Base-by-base conservation (phyloP, 106 monocot genomes). In the Ottelia alismoides region DNA sequence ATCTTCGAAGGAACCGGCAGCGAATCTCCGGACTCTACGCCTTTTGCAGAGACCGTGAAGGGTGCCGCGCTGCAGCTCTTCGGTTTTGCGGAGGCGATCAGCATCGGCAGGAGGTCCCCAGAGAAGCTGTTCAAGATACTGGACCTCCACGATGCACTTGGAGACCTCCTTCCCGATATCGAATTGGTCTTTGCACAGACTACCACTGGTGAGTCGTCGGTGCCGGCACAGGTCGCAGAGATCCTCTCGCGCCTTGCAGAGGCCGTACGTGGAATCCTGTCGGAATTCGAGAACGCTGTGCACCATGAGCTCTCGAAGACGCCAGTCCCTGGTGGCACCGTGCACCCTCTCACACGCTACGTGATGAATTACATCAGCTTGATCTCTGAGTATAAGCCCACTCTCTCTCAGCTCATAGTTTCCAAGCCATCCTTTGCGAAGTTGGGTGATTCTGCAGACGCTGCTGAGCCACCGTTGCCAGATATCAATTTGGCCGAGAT, bases 331-430 rank as follows among this genome's bases (percentile, higher is more conserved):
- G 89, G 85, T 17, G 96, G 96, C 10, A 89, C 96, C 0, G 53
- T 98, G 24, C 96, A 98, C 51, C 96, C 96, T 1, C 64, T 98
- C 16, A 85, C 96, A 11, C 69, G 89, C 1, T 98, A 98, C 52
- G 96, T 98, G 48, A 98, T 98, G 96, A 98, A 98, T 53, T 98
- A 89, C 72, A 67, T 82, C 52, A 68, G 62, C 57, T 61, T 89
- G 3, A 82, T 89, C 22, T 74, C 82, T 0, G 96, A 89, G 52
- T 89, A 98, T 70, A 85, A 79, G 72, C 64, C 28, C 20, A 85
- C 78, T 2, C 76, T 98, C 2, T 23, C 48, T 22, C 73, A 85
- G 43, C 60, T 96, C 25, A 88, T 96, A 16, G 70, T 74, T 19
- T 55, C 78, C 9, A 73, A 55, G 22, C 94, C 94, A 1, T 59